A percentile compares a stretch with the other conserved stretches of the same genome.
Evolutionary conservation across 345 rosid species (phyloP).

Genomic region (Arabidopsis thaliana): TAIR10.1 NC_003075.7:9892001-9892500

Average conservation of each 20-base stretch:
- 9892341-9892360: conserved; percentile 92
- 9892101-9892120: conserved; percentile 93
- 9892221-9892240: background rate
- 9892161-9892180: conserved; percentile 88
- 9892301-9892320: conserved; percentile 79
- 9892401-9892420: conserved; percentile 82
- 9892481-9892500: background rate
- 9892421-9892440: conserved; percentile 93
- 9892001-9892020: conserved; percentile 93
- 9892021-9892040: conserved; percentile 96
- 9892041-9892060: conserved; percentile 82
- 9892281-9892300: conserved; percentile 84
- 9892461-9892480: conserved; percentile 7
- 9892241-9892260: background rate
- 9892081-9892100: conserved; percentile 94
- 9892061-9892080: conserved; percentile 90
- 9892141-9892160: conserved; percentile 84
- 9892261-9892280: conserved; percentile 14
- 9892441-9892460: conserved; percentile 83
- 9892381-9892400: conserved; percentile 85
- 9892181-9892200: conserved; percentile 62
- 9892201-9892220: background rate
- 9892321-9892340: conserved; percentile 89
- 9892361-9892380: conserved; percentile 92
- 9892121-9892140: conserved; percentile 80